Evolutionary conservation across 179 eudicot genomes (phyloP), one percentile per base, ranked within the genome.

Genomic region (Silene noctiflora): DNA sequence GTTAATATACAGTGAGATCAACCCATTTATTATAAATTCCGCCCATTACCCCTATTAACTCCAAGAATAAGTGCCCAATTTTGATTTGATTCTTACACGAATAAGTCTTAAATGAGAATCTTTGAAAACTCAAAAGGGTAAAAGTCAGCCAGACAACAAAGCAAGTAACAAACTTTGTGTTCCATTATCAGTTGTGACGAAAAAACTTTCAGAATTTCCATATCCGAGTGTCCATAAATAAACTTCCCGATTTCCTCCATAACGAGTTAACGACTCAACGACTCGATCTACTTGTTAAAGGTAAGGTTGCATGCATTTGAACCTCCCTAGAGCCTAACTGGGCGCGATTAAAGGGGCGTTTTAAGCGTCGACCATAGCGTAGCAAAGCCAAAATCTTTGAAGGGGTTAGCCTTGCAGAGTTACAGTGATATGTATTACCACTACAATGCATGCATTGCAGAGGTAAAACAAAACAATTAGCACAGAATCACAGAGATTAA

Each of bases 401-500:
- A 64, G 19, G 39, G 68, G 17, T 29, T 13, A 31, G 4, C 51
- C 1, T 67, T 16, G 2, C 39, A 67, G 44, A 25, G 11, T 65
- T 6, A 33, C 27, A 3, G 48, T n/a, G 13, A 31, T 21, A 46
- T 69, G 59, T 19, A 9, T 61, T 14, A 71, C 42, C 53, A 9
- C 75, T 55, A 12, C 33, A 55, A 51, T 35, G 1, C 16, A 29
- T 55, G 35, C 64, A 55, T 55, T 71, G 8, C 42, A 51, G 71
- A 12, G 8, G 20, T 13, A 35, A 67, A 71, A 27, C 75, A 72
- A 31, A 31, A 72, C 29, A 3, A 71, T 42, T 22, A 71, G 16
- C 74, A 17, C 63, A 53, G 29, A 71, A 53, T 24, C 74, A 71
- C 39, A 9, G 44, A 27, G 21, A 55, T 25, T n/a, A 71, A 71